phyloP scores from a whole-genome alignment of 352 stramenopile genomes.

The Nothophytophthora sp. region DNA sequence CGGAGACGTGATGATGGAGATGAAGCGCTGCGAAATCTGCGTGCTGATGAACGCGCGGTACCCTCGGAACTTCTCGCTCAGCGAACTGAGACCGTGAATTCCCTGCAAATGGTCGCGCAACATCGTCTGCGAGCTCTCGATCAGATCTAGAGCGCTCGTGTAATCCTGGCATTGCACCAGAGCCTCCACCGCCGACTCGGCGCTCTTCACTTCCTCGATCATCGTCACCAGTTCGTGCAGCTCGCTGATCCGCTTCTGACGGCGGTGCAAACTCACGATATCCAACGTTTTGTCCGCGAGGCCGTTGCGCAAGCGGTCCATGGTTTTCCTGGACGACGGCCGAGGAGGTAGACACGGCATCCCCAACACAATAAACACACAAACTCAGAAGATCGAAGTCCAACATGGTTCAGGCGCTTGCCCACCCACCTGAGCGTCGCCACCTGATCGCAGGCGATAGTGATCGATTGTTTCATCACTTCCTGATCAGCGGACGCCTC shows the following conservation, averaged over 20 bases:
- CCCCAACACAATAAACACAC: no score
- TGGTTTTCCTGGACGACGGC: conserved; percentile 73
- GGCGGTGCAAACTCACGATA: conserved; percentile 84
- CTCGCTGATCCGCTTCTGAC: conserved; percentile 81
- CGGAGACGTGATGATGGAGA: conserved; percentile 74
- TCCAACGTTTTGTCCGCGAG: conserved; percentile 85
- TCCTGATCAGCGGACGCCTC: conserved; percentile 83
- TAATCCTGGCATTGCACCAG: conserved; percentile 88
- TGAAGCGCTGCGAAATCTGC: conserved; percentile 83
- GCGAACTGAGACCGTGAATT: conserved; percentile 71
- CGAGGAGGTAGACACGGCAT: no score
- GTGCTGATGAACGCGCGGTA: conserved; percentile 72
- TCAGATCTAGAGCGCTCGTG: conserved; percentile 73
- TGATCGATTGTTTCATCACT: conserved; percentile 86
- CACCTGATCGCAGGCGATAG: conserved; percentile 78
- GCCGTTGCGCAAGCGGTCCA: conserved; percentile 79
- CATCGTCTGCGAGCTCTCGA: conserved; percentile 69
- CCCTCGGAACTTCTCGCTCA: conserved; percentile 76
- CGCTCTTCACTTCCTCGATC: conserved; percentile 86
- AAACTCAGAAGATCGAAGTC: no score
- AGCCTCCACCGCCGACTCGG: conserved; percentile 78
- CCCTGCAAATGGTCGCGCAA: conserved; percentile 73
- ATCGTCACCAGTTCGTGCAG: conserved; percentile 82
- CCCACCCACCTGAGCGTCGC: conserved; percentile 62
- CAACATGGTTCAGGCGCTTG: no score